Evolutionary conservation across 208 protist genomes (phyloP).

Genomic region (Trypanosoma lewisi): DNA sequence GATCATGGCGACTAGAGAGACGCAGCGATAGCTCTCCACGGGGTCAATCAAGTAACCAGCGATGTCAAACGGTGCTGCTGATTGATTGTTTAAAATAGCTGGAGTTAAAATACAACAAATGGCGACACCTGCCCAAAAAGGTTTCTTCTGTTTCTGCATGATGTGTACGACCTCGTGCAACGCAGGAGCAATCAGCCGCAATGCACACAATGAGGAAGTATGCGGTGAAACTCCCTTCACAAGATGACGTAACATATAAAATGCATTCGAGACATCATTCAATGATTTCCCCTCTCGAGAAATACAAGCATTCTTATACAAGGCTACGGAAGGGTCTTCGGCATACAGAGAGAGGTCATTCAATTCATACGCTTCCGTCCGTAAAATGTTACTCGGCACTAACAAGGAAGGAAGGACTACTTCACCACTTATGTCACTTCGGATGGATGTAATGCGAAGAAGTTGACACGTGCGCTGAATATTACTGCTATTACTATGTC

Average conservation of each 20-base stretch:
- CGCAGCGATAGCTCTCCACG: constrained; percentile 20
- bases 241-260: constrained; percentile 23
- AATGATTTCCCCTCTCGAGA: constrained; percentile 1
- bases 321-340: constrained; percentile 9
- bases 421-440: not conserved
- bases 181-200: constrained; percentile 29
- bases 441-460: not conserved
- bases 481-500: not conserved
- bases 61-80: not conserved
- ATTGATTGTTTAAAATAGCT: constrained; percentile 29
- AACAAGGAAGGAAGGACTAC: constrained; percentile 11
- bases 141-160: constrained; percentile 29
- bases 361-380: constrained; percentile 1
- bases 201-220: constrained; percentile 17
- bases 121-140: constrained; percentile 66
- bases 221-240: constrained; percentile 12
- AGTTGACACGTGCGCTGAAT: not conserved
- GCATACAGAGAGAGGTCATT: constrained; percentile 21
- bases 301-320: constrained; percentile 16
- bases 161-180: constrained; percentile 27
- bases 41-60: constrained; percentile 12
- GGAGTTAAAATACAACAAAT: constrained; percentile 61
- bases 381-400: constrained; percentile 17
- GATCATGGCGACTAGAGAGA: constrained; percentile 17
- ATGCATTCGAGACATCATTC: constrained; percentile 7